A percentile compares a stretch with the other conserved stretches of the same genome.
Conservation (phyloP, 306 rosid species). For the Comarum palustre region DNA sequence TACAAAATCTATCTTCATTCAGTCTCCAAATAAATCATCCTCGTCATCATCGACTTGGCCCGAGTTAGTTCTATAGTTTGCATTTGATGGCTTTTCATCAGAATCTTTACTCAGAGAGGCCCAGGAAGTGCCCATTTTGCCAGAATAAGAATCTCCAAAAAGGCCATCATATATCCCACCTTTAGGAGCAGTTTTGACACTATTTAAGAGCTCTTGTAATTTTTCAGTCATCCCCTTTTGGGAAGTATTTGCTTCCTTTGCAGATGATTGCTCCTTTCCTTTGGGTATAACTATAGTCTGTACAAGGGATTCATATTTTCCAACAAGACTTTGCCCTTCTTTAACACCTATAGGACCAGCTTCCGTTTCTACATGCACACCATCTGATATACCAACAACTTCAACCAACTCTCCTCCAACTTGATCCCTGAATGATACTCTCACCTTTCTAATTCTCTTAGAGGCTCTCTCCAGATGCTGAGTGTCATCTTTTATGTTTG, state of each 20-base stretch:
- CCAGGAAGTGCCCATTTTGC: slow-evolving; percentile 88
- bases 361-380: slow-evolving; percentile 88
- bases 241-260: slow-evolving; percentile 52
- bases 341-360: slow-evolving; percentile 94
- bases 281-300: slow-evolving; percentile 86
- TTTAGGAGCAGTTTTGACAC: slow-evolving; percentile 65
- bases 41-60: slow-evolving; percentile 45
- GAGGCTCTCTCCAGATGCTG: slow-evolving; percentile 54
- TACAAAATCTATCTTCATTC: slow-evolving; percentile 28
- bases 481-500: slow-evolving; percentile 31
- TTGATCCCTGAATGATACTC: slow-evolving; percentile 90
- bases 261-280: slow-evolving; percentile 69
- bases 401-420: slow-evolving; percentile 89
- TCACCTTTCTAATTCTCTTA: slow-evolving; percentile 66
- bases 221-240: slow-evolving; percentile 89
- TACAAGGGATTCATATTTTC: slow-evolving; percentile 92
- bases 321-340: slow-evolving; percentile 90
- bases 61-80: slow-evolving; percentile 45
- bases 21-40: slow-evolving; percentile 85
- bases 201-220: slow-evolving; percentile 79
- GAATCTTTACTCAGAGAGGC: slow-evolving; percentile 46
- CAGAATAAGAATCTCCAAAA: slow-evolving; percentile 81
- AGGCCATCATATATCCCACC: slow-evolving; percentile 83
- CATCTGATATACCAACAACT: slow-evolving; percentile 91
- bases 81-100: slow-evolving; percentile 35